Evolutionary conservation across 768 basidiomycete genomes (phyloP).

Genomic region (Pleurotus tuoliensis): DNA sequence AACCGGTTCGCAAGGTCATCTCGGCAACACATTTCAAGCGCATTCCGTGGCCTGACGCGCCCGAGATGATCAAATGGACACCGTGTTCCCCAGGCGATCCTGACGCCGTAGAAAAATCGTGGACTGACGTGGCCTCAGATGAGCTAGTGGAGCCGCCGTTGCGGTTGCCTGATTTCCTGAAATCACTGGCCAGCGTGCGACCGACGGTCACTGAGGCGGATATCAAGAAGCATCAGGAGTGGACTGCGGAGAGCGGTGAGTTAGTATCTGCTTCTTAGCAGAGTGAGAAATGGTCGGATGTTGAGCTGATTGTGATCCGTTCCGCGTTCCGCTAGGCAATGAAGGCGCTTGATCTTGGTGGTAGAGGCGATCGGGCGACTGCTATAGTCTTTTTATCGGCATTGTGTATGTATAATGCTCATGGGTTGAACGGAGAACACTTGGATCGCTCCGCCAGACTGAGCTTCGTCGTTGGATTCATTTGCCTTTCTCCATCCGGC

Average conservation of each 20-base stretch:
- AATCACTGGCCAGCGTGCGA: conserved; percentile 69
- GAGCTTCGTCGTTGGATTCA: too few relatives aligned
- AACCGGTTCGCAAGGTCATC: conserved; percentile 94
- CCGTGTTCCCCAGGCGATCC: conserved; percentile 95
- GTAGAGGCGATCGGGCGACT: too few relatives aligned
- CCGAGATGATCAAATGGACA: conserved; percentile 62
- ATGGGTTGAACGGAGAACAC: too few relatives aligned
- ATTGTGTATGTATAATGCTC: too few relatives aligned
- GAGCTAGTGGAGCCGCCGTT: conserved; percentile 89
- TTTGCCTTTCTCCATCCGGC: too few relatives aligned
- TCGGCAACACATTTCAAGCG: conserved; percentile 93
- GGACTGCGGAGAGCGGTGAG: conserved; percentile 83
- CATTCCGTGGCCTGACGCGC: conserved; percentile 25
- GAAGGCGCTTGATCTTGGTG: too few relatives aligned
- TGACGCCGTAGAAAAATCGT: conserved; percentile 80
- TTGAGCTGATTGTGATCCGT: too few relatives aligned
- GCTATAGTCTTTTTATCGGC: too few relatives aligned
- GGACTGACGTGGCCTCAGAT: conserved; percentile 85
- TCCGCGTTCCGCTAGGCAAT: too few relatives aligned
- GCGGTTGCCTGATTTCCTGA: conserved; percentile 74
- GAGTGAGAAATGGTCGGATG: too few relatives aligned
- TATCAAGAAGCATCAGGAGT: conserved; percentile 77
- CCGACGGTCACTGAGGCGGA: conserved; percentile 89
- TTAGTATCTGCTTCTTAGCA: conserved; percentile 5
- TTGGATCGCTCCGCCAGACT: too few relatives aligned